Percentiles rank a stretch among this genome's conserved stretches.
These are phyloP conservation scores for Penicillium sp. DNA, from an alignment of 2,329 filamentous ascomycete genomes.

Conservation along the genomic window DNA sequence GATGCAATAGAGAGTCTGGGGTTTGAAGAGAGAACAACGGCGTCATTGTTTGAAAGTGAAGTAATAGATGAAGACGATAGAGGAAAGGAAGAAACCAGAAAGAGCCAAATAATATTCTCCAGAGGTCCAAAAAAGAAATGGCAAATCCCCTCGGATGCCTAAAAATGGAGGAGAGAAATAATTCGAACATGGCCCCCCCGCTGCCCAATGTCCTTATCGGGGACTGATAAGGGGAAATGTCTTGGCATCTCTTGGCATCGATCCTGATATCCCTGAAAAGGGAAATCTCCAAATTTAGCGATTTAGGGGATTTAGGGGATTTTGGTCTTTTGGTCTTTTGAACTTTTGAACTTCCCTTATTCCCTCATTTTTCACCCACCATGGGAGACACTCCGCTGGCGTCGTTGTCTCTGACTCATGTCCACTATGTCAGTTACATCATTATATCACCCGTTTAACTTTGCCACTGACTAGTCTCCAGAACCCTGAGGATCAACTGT, in stretches of 20 bases:
- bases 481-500: constrained; percentile 78
- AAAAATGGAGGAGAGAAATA: constrained; percentile 8
- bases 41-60: constrained; percentile 28
- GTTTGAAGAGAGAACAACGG: constrained; percentile 23
- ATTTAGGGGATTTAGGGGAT: too few species aligned
- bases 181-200: neutral
- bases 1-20: constrained; percentile 22
- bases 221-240: neutral
- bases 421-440: constrained; percentile 69
- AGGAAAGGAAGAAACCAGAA: neutral
- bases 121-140: neutral
- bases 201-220: neutral
- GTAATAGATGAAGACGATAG: neutral
- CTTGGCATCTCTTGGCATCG: constrained; percentile 1
- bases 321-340: too few species aligned
- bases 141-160: constrained; percentile 14
- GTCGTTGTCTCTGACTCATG: constrained; percentile 87
- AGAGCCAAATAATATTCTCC: neutral
- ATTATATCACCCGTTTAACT: neutral
- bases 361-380: neutral
- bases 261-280: neutral
- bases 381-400: constrained; percentile 54
- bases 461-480: constrained; percentile 31
- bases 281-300: neutral
- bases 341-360: neutral